A percentile compares a stretch with the other conserved stretches of the same genome.
Evolutionary conservation across 345 rosid genomes (phyloP).

Genomic region (Gossypium raimondii): DNA sequence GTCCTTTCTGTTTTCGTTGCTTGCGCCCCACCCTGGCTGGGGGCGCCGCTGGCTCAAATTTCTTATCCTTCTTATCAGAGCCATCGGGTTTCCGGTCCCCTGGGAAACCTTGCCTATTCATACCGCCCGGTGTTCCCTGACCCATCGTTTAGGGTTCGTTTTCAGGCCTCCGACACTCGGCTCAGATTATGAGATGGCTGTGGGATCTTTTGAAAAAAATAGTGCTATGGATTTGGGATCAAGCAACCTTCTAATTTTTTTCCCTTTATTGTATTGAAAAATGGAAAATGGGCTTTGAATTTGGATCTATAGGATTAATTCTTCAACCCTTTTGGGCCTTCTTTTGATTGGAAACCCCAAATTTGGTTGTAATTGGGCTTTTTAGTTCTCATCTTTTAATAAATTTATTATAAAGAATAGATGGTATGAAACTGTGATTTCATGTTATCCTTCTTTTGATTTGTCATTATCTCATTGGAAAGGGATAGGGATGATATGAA

Average conservation of each 20-base stretch:
- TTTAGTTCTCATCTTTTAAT: no score
- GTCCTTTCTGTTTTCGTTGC: constrained; percentile 84
- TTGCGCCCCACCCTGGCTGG: constrained; percentile 88
- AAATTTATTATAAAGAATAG: no score
- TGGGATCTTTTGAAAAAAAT: background rate
- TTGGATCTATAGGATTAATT: background rate
- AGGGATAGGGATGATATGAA: no score
- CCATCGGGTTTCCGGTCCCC: constrained; percentile 77
- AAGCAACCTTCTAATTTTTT: background rate
- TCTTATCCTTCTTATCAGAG: constrained; percentile 84
- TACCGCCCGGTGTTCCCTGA: constrained; percentile 86
- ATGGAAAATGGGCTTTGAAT: background rate
- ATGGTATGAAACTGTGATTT: accelerated
- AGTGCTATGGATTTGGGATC: background rate
- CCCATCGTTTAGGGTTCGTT: constrained; percentile 44
- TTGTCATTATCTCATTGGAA: no score
- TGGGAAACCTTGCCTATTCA: constrained; percentile 49
- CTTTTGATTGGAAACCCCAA: background rate
- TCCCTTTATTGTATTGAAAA: background rate
- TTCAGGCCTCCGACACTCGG: background rate
- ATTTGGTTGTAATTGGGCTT: background rate
- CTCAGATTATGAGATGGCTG: background rate
- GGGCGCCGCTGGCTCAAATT: constrained; percentile 88
- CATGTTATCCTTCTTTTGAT: accelerated
- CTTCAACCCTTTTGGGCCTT: background rate